These are phyloP conservation scores for Boletus subcaerulescens DNA, from an alignment of 768 basidiomycete species.

Conservation along the genomic window DNA sequence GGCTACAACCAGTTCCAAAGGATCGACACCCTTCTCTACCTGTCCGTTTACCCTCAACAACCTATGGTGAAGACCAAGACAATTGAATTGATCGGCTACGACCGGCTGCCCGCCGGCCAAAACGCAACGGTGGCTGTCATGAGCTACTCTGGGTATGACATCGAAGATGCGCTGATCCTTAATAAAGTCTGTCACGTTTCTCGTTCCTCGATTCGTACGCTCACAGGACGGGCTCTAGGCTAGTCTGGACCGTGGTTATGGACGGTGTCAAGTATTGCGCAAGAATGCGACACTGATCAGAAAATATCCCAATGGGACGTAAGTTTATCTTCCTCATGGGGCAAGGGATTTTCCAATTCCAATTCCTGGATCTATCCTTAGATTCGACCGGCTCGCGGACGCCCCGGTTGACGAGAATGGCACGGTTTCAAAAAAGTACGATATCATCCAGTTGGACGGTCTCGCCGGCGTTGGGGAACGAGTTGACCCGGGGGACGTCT, in stretches of 20 bases:
- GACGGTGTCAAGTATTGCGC: constrained; percentile 93
- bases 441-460: constrained; percentile 89
- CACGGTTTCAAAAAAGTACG: constrained; percentile 76
- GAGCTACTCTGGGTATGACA: constrained; percentile 99
- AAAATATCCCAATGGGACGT: constrained; percentile 97
- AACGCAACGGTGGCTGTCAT: constrained; percentile 99
- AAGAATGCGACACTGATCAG: constrained; percentile 93
- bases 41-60: constrained; percentile 97
- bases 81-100: constrained; percentile 95
- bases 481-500: constrained; percentile 89
- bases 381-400: constrained; percentile 92
- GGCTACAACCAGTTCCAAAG: constrained; percentile 97
- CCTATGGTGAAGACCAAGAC: constrained; percentile 99
- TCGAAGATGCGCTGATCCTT: constrained; percentile 96
- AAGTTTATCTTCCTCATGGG: constrained; percentile 38
- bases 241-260: constrained; percentile 95
- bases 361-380: constrained; percentile 27
- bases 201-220: constrained; percentile 1
- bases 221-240: constrained; percentile 48
- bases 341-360: constrained; percentile 7
- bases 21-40: constrained; percentile 97
- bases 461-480: constrained; percentile 93
- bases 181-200: constrained; percentile 62
- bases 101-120: constrained; percentile 94
- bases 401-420: constrained; percentile 86